phyloP scores from a whole-genome alignment of 306 rosid species.

The Malus sieversii region DNA sequence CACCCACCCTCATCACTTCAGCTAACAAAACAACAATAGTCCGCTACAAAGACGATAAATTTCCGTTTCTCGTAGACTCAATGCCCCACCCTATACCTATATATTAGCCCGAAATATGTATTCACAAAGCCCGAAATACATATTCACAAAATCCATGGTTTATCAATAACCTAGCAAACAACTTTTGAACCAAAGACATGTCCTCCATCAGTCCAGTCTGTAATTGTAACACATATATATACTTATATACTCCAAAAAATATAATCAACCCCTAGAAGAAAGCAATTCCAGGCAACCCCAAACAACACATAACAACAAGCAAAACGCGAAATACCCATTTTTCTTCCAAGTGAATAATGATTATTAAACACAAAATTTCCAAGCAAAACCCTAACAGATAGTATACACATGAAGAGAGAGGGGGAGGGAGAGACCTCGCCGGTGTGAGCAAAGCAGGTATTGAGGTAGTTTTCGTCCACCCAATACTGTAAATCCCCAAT shows the following conservation, averaged over 20 bases:
- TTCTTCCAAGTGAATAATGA: neutral
- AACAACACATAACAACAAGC: neutral
- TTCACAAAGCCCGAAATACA: neutral
- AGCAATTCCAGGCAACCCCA: neutral
- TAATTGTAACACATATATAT: neutral
- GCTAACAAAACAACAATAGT: neutral
- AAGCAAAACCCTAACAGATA: neutral
- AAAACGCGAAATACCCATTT: neutral
- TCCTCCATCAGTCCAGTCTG: neutral
- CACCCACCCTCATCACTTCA: neutral
- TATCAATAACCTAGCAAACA: neutral
- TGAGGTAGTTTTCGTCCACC: conserved; percentile 79
- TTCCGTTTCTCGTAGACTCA: neutral
- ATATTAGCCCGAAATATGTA: neutral
- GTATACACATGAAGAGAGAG: neutral
- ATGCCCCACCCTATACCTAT: neutral
- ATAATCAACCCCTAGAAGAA: neutral
- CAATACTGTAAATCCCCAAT: conserved; percentile 91
- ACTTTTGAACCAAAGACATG: neutral
- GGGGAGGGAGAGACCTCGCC: conserved; percentile 49
- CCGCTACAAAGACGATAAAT: neutral
- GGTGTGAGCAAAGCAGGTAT: conserved; percentile 67
- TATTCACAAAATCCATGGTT: neutral
- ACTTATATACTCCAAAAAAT: neutral
- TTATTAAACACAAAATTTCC: neutral